Evolutionary conservation across 176 grass and related monocot species (phyloP).

Genomic region (Hordeum vulgare): MorexV3_pseudomolecules_assembly NC_058523.1:503070687-503071186

Average conservation of each 20-base stretch:
- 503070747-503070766: not conserved
- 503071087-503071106: not conserved
- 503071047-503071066: not conserved
- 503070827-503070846: not conserved
- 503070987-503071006: constrained; percentile 17
- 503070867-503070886: not conserved
- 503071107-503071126: not conserved
- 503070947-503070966: not conserved
- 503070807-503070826: not conserved
- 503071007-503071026: not conserved
- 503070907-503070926: not conserved
- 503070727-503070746: not conserved
- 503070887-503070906: not conserved
- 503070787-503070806: constrained; percentile 5
- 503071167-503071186: not conserved
- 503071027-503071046: not conserved
- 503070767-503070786: not conserved
- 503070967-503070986: not conserved
- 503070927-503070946: not conserved
- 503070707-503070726: not conserved
- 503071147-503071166: not conserved
- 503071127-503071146: not conserved
- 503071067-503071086: not conserved
- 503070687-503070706: not conserved
- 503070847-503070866: not conserved